These are phyloP conservation scores for Picea mariana DNA, from an alignment of 83 land plant species.

Conservation along the genomic window DNA sequence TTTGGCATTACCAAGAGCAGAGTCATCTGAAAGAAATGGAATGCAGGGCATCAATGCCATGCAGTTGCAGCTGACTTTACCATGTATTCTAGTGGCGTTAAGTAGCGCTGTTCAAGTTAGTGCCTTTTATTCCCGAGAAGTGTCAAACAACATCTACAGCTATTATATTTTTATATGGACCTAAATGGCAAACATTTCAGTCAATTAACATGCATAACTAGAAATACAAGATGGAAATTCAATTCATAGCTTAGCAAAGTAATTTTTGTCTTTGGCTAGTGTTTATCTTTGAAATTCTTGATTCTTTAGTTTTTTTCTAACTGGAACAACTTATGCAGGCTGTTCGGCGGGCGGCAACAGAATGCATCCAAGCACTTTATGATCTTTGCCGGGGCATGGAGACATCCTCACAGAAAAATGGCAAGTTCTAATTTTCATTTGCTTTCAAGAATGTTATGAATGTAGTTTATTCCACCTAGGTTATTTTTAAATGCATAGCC, in stretches of 20 bases:
- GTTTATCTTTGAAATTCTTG: background rate
- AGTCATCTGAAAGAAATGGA: conserved; percentile 14
- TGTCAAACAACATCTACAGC: background rate
- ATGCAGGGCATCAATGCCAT: conserved; percentile 7
- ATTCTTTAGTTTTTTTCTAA: background rate
- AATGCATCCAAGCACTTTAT: conserved; percentile 41
- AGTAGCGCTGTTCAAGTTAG: conserved; percentile 42
- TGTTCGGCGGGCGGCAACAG: conserved; percentile 58
- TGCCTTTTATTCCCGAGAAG: background rate
- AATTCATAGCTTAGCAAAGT: background rate
- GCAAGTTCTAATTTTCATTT: conserved; percentile 21
- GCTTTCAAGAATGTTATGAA: background rate
- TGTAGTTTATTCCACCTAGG: background rate
- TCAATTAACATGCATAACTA: background rate
- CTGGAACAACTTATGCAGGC: conserved; percentile 42
- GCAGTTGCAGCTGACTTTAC: conserved; percentile 44
- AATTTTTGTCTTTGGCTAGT: no score
- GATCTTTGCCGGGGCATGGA: conserved; percentile 26
- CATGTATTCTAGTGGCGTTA: conserved; percentile 56
- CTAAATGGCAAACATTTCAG: background rate
- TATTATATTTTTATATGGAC: background rate
- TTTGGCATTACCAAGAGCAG: conserved; percentile 22
- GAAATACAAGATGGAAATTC: background rate
- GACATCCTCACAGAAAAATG: conserved; percentile 31
- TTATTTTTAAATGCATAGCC: background rate